A percentile compares a stretch with the other conserved stretches of the same genome.
phyloP scores from a whole-genome alignment of 257 asterid species.

The Henckelia pumila region DNA sequence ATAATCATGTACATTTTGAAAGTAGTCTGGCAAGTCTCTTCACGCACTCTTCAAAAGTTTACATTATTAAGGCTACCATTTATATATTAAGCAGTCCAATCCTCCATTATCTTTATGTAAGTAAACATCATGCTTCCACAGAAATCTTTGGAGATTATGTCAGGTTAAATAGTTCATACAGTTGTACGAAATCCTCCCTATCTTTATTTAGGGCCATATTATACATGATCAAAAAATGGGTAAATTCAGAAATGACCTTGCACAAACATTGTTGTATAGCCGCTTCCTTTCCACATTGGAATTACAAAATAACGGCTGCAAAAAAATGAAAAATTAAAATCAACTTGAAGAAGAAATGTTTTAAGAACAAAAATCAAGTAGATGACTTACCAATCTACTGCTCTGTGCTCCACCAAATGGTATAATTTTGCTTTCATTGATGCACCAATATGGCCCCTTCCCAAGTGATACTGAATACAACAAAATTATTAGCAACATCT shows the following conservation, averaged over 20 bases:
- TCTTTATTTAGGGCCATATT: not conserved
- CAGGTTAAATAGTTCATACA: not conserved
- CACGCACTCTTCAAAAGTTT: not conserved
- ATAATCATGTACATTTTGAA: not conserved
- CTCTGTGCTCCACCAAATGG: slow-evolving; percentile 70
- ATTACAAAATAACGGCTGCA: slow-evolving; percentile 85
- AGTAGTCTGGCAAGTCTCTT: not conserved
- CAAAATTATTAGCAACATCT: slow-evolving; percentile 17
- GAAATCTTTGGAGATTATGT: too few species aligned
- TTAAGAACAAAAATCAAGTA: slow-evolving; percentile 13
- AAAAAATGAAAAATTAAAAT: slow-evolving; percentile 21
- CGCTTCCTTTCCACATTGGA: slow-evolving; percentile 93
- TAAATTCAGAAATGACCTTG: slow-evolving; percentile 53
- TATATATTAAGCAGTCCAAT: not conserved
- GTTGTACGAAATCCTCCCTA: not conserved
- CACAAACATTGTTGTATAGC: slow-evolving; percentile 82
- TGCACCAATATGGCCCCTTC: slow-evolving; percentile 91
- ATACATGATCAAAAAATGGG: slow-evolving; percentile 17
- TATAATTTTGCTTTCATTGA: slow-evolving; percentile 70
- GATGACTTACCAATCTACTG: slow-evolving; percentile 57
- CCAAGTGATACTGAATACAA: slow-evolving; percentile 73
- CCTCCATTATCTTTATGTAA: not conserved
- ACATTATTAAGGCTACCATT: not conserved
- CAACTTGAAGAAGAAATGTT: slow-evolving; percentile 16
- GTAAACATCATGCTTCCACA: not conserved